Conservation (phyloP, 108 stramenopile genomes). For the Aureococcus anophagefferens region DNA sequence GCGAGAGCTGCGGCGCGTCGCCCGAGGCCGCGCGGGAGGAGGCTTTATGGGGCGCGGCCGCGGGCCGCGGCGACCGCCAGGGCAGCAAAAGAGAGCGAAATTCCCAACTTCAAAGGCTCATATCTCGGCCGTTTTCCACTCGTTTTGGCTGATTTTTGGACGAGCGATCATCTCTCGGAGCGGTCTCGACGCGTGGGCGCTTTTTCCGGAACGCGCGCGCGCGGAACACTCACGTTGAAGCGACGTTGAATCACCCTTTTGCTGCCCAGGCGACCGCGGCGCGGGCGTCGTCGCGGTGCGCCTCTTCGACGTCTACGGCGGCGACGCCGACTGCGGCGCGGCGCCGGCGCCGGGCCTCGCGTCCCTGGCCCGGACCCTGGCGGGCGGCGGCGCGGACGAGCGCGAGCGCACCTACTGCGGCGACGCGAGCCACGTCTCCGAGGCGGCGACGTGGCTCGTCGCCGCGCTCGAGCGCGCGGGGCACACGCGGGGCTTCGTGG, state of each 20-base stretch:
- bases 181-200: no score
- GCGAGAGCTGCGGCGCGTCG: not conserved
- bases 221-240: no score
- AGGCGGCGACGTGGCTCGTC: not conserved
- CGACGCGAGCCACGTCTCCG: not conserved
- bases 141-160: no score
- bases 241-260: no score
- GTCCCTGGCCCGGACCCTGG: not conserved
- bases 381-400: not conserved
- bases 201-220: no score
- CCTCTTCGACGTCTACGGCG: not conserved
- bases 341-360: not conserved
- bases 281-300: not conserved
- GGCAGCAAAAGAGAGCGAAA: no score
- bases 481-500: not conserved
- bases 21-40: not conserved
- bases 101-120: no score
- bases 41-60: not conserved
- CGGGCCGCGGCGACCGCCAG: no score
- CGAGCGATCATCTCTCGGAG: no score
- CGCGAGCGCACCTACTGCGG: not conserved
- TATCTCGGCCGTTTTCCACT: no score
- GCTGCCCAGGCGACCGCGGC: no score
- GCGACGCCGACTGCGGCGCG: not conserved
- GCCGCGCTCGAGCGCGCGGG: not conserved